A percentile compares a stretch with the other conserved stretches of the same genome.
These are phyloP conservation scores for Trametes hirsuta DNA, from an alignment of 1,284 basidiomycete genomes.

Conservation along the genomic window DNA sequence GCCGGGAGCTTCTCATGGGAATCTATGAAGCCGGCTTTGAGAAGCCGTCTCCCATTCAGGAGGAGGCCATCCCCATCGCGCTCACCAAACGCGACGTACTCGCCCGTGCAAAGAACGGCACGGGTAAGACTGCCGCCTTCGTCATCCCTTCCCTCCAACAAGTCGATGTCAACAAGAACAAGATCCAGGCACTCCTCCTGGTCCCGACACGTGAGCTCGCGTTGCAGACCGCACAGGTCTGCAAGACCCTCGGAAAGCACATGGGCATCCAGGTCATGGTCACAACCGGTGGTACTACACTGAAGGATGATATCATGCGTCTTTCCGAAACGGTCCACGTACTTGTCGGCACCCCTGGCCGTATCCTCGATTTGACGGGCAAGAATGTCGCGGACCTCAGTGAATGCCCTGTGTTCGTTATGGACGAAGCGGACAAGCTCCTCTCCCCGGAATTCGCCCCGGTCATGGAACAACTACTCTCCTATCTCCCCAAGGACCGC, in stretches of 20 bases:
- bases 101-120: conserved; percentile 89
- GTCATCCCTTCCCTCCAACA: conserved; percentile 97
- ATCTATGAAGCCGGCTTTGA: conserved; percentile 99
- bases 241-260: conserved; percentile 96
- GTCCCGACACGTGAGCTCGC: conserved; percentile 96
- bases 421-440: conserved; percentile 99
- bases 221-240: conserved; percentile 96
- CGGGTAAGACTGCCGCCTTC: conserved; percentile 97
- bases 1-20: conserved; percentile 73
- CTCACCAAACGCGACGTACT: conserved; percentile 90
- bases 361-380: conserved; percentile 93
- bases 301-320: conserved; percentile 97
- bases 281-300: conserved; percentile 96
- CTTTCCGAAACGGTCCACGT: conserved; percentile 92
- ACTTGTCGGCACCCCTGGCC: conserved; percentile 95
- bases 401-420: conserved; percentile 95
- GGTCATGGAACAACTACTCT: conserved; percentile 95
- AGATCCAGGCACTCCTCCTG: conserved; percentile 94
- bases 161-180: conserved; percentile 83
- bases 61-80: conserved; percentile 92
- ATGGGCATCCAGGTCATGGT: conserved; percentile 98
- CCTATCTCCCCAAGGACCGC: conserved; percentile 82
- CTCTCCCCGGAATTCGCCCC: conserved; percentile 97
- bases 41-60: conserved; percentile 96
- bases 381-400: conserved; percentile 94